These are phyloP conservation scores for Lepraria neglecta DNA, from an alignment of 495 filamentous ascomycete species.

Conservation along the genomic window DNA sequence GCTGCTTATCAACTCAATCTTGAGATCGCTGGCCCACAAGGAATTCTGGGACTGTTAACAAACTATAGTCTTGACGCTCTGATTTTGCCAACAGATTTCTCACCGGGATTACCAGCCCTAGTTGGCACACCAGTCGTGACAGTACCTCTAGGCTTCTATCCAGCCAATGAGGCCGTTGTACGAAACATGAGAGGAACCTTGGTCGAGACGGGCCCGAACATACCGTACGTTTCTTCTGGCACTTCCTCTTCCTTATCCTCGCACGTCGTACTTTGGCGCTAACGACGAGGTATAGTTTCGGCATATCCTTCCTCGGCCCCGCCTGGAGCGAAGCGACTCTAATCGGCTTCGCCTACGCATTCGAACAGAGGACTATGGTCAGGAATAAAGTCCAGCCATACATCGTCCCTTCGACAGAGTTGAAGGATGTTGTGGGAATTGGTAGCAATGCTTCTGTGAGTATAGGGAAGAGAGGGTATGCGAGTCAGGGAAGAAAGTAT, in stretches of 20 bases:
- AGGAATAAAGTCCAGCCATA: conserved; percentile 43
- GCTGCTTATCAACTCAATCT: conserved; percentile 40
- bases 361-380: conserved; percentile 57
- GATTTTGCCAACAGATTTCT: conserved; percentile 43
- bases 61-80: conserved; percentile 46
- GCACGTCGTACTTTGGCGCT: background rate
- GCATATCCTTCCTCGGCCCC: conserved; percentile 52
- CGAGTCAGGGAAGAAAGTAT: background rate
- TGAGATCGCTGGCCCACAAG: conserved; percentile 42
- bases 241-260: no score
- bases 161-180: conserved; percentile 38
- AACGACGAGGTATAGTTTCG: conserved; percentile 36
- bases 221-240: conserved; percentile 33
- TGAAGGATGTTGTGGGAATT: conserved; percentile 38
- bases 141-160: conserved; percentile 48
- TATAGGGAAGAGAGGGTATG: background rate
- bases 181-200: conserved; percentile 38
- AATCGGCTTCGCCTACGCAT: conserved; percentile 62
- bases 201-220: conserved; percentile 40
- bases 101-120: conserved; percentile 41
- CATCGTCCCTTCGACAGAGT: conserved; percentile 42
- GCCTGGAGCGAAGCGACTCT: conserved; percentile 50
- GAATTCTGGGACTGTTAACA: conserved; percentile 44
- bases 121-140: conserved; percentile 47
- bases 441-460: background rate